Evolutionary conservation across 306 rosid genomes (phyloP), one percentile per base, ranked within the genome.

Genomic region (Biancaea sappan): DNA sequence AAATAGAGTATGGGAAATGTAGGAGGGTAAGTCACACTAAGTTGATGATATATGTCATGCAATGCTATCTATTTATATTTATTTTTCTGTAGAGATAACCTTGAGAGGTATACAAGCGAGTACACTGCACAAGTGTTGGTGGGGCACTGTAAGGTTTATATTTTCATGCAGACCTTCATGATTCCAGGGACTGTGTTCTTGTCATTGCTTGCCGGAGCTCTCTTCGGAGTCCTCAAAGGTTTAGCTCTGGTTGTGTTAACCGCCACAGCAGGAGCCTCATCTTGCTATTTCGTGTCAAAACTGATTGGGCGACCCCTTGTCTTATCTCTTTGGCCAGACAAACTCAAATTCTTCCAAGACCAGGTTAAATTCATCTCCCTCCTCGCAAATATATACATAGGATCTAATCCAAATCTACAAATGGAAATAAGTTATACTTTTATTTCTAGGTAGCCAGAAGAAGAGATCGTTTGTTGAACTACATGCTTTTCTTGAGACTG

Each of bases 161-260:
- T 93, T 40, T 93, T 91, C 88, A 93, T 93, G 98, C 97, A 93
- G 84, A 93, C 98, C 66, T 93, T 91, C 88, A 93, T 93, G 98
- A 93, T 93, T 80, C 98, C 98, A 6, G 98, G 98, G 71, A 91
- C 97, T 16, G 93, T 93, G 60, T 93, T 93, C 84, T 89, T 93
- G 98, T 93, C 98, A 52, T 82, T 93, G 78, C 97, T 93, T 26
- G 98, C 98, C 0, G 98, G 98, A 57, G 90, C 98, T 31, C 96
- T 93, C 59, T 93, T 93, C 31, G 97, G 98, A 40, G 88, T 93
- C 76, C 84, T 91, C 68, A 88, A 73, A 82, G 97, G 98, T 3
- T 89, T 93, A 58, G 97, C 98, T 50, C 72, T 93, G 52, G 98
- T 93, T 68, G 97, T 93, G 12, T 93, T 89, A 74, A 84, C 88